A percentile compares a stretch with the other conserved stretches of the same genome.
Conservation (phyloP, 2,329 filamentous ascomycete species). For the Diaporthe caulivora region DNA sequence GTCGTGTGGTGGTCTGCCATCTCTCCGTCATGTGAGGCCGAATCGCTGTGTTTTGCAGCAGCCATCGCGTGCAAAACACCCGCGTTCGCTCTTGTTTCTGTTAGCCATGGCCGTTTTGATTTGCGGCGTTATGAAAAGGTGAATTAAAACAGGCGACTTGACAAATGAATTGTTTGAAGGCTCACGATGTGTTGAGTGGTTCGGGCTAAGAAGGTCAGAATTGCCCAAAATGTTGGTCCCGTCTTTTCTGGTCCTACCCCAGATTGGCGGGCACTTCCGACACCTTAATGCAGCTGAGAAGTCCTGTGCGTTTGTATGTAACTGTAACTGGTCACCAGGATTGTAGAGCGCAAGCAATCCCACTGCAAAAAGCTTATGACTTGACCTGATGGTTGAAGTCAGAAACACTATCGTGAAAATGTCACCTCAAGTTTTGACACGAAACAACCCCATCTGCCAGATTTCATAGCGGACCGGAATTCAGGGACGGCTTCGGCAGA, state of each 20-base stretch:
- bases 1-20: conserved; percentile 30
- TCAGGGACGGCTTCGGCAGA: neutral
- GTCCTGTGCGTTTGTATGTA: neutral
- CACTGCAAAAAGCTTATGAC: neutral
- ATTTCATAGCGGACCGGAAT: neutral
- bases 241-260: conserved; percentile 12
- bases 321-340: neutral
- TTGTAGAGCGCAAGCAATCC: neutral
- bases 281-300: conserved; percentile 10
- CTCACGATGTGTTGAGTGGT: neutral
- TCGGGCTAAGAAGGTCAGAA: neutral
- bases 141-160: neutral
- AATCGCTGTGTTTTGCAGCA: conserved; percentile 15
- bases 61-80: conserved; percentile 33
- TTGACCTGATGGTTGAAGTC: neutral
- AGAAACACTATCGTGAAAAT: neutral
- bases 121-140: neutral
- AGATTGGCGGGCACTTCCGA: conserved; percentile 8
- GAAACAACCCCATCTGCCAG: neutral
- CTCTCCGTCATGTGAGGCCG: neutral
- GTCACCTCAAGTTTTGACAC: neutral
- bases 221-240: neutral
- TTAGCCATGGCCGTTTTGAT: conserved; percentile 17
- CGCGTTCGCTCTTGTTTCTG: neutral
- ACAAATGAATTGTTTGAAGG: neutral